Conservation (phyloP, 1,284 basidiomycete species). For the Rhodotorula sp. region DNA sequence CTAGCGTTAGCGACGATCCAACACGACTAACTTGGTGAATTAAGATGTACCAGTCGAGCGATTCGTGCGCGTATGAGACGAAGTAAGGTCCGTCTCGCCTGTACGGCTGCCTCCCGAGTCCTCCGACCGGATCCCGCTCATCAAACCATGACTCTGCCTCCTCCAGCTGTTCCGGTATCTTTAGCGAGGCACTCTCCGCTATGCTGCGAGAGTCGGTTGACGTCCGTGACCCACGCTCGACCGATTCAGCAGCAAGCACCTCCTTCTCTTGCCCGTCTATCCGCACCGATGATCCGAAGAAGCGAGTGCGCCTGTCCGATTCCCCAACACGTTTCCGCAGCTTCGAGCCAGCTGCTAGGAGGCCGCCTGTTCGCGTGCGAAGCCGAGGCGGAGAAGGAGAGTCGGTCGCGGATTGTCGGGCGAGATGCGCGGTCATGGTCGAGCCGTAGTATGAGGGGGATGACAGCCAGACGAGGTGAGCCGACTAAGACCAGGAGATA, state of each 20-base stretch:
- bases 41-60: slow-evolving; percentile 6
- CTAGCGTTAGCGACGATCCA: too few relatives aligned
- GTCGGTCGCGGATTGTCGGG: too few relatives aligned
- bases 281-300: too few relatives aligned
- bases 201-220: background rate
- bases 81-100: slow-evolving; percentile 2
- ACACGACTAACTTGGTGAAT: background rate
- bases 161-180: background rate
- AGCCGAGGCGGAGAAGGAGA: background rate
- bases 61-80: background rate
- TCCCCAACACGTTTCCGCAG: background rate
- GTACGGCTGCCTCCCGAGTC: slow-evolving; percentile 10
- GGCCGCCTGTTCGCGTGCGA: background rate
- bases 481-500: background rate
- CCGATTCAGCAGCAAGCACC: background rate
- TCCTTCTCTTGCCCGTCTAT: too few relatives aligned
- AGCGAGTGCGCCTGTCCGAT: too few relatives aligned
- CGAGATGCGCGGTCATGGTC: background rate
- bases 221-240: background rate
- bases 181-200: background rate
- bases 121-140: background rate
- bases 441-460: background rate
- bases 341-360: background rate
- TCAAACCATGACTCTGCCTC: background rate
- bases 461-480: too few relatives aligned